A percentile compares a stretch with the other conserved stretches of the same genome.
Evolutionary conservation across 441 rosid species (phyloP).

Genomic region (Populus hybrid): DNA sequence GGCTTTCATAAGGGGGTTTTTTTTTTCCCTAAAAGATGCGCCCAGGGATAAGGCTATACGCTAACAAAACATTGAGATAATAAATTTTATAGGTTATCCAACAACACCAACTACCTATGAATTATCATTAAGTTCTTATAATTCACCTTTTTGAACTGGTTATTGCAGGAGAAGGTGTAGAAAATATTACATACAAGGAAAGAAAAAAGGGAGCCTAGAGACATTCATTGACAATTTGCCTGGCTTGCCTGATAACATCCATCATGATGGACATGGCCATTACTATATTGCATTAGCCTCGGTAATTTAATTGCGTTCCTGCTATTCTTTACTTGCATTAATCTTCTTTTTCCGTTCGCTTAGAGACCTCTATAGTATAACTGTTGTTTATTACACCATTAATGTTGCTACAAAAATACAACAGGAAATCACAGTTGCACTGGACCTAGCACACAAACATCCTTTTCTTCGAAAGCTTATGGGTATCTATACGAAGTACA

Average conservation of each 20-base stretch:
- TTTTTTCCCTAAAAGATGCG: no score
- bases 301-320: constrained; percentile 25
- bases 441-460: constrained; percentile 32
- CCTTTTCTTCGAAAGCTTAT: constrained; percentile 44
- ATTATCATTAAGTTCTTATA: background rate
- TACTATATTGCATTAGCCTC: constrained; percentile 56
- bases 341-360: background rate
- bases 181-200: constrained; percentile 47
- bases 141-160: background rate
- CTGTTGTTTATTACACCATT: background rate
- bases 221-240: constrained; percentile 47
- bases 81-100: no score
- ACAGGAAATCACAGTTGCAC: constrained; percentile 35
- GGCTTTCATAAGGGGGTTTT: background rate
- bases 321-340: background rate
- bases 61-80: no score
- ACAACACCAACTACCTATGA: background rate
- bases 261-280: constrained; percentile 61
- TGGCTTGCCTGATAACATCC: constrained; percentile 65
- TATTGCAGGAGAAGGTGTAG: constrained; percentile 60
- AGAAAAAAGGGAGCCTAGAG: constrained; percentile 40
- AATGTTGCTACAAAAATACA: background rate
- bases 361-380: background rate
- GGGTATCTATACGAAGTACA: constrained; percentile 32
- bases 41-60: no score